A percentile compares a stretch with the other conserved stretches of the same genome.
phyloP scores from a whole-genome alignment of 2,329 filamentous ascomycete genomes.

The Cryphonectria parasitica region DNA sequence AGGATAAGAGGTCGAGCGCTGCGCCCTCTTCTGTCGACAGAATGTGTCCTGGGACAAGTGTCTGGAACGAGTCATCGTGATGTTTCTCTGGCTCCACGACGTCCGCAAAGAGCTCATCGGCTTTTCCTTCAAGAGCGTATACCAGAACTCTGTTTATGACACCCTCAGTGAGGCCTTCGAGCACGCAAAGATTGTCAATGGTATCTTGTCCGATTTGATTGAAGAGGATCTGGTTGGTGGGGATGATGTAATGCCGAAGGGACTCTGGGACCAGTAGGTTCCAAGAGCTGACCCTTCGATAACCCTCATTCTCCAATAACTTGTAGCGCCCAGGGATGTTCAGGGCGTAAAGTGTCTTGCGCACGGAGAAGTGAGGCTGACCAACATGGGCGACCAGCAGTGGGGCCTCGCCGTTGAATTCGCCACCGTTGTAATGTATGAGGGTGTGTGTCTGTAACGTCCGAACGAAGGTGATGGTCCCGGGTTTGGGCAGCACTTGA shows the following conservation, averaged over 20 bases:
- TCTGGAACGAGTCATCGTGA: neutral
- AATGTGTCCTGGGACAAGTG: neutral
- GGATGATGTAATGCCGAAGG: neutral
- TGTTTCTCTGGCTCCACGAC: neutral
- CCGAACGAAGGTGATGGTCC: neutral
- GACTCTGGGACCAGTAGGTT: neutral
- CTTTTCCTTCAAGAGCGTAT: neutral
- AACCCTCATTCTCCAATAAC: neutral
- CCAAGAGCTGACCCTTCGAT: neutral
- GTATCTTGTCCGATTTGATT: neutral
- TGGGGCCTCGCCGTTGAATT: neutral
- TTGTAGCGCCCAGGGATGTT: neutral
- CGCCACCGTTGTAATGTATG: neutral
- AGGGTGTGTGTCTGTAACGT: neutral
- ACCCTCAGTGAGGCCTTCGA: neutral
- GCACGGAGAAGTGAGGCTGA: slow-evolving; percentile 1
- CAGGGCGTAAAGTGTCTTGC: neutral
- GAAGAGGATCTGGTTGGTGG: neutral
- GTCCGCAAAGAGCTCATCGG: neutral
- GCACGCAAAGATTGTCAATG: neutral
- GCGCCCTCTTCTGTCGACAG: neutral
- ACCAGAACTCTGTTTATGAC: neutral
- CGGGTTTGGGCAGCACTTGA: neutral
- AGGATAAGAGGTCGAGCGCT: neutral
- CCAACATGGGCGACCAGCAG: neutral